Base-by-base conservation (phyloP, 1,284 basidiomycete species). In the Papiliotrema flavescens region DNA sequence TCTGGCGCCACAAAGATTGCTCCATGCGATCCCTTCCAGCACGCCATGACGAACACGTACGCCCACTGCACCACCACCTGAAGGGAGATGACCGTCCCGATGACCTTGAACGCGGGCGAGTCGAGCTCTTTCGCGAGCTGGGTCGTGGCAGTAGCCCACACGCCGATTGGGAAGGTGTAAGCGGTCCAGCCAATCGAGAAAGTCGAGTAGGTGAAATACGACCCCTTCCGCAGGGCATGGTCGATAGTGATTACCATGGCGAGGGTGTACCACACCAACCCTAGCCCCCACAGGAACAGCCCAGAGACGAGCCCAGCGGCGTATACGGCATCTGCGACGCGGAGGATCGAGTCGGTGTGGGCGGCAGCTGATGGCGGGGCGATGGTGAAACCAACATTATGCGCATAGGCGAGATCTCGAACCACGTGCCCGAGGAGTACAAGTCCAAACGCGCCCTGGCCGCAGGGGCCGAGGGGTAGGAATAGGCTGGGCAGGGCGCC, bases 141-240 rank as follows among this genome's bases (percentile, higher is more conserved):
- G 17, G 85, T 80, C 0, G 85, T 85, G 2, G 85, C 77, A 36
- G 84, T 84, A 1, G 85, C 83, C 53, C 85, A 87, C 0, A 86
- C 85, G 6, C 84, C 76, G 39, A 78, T 62, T 2, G 75, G 76
- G 64, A 78, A 77, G 17, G 75, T 78, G 50, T 74, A 66, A 1
- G 70, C 66, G 64, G 67, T 70, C 76, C 70, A 72, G 23, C 71
- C 69, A 41, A 73, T 55, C 11, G 61, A 63, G 56, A 75, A 75
- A 11, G 57, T 49, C 24, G 49, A 26, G 7, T 53, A 54, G 39
- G 35, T 22, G 37, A 73, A 61, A 47, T 64, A 65, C 11, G 20
- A 40, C 28, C 55, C 49, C 24, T 65, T 52, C 15, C 51, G 35
- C 13, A 49, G 11, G 9, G 56, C 47, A 34, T 65, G 62, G 32